Percentiles rank a stretch among this genome's conserved stretches.
phyloP scores from a whole-genome alignment of 108 stramenopile species.

The Cyclotella baltica region DNA sequence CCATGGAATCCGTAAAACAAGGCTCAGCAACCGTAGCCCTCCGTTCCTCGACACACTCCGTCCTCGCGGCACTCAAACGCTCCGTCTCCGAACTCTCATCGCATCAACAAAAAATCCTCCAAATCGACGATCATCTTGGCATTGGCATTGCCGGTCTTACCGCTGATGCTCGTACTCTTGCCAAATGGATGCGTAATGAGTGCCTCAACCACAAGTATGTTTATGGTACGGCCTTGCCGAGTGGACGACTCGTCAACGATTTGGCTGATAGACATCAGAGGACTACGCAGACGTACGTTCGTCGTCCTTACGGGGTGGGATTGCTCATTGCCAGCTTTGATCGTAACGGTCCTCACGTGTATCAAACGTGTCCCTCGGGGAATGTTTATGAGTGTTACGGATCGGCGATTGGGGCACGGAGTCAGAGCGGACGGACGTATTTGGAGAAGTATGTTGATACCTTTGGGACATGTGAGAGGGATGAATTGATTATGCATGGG shows the following conservation, averaged over 20 bases:
- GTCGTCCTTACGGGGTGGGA: constrained; percentile 98
- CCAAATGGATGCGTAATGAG: constrained; percentile 98
- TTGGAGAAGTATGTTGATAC: constrained; percentile 93
- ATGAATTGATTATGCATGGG: constrained; percentile 97
- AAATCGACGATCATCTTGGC: constrained; percentile 98
- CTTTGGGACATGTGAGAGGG: constrained; percentile 62
- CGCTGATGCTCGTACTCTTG: constrained; percentile 95
- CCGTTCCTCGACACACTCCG: constrained; percentile 92
- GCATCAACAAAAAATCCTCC: constrained; percentile 96
- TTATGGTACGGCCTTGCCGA: constrained; percentile 92
- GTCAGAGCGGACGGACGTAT: constrained; percentile 96
- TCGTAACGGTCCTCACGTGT: constrained; percentile 92
- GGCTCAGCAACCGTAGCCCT: constrained; percentile 98
- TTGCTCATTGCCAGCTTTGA: constrained; percentile 90
- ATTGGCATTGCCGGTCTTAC: constrained; percentile 98
- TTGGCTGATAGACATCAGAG: constrained; percentile 98
- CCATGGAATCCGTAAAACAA: constrained; percentile 97
- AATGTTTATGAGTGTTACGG: constrained; percentile 98
- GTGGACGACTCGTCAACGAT: constrained; percentile 90
- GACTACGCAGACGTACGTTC: constrained; percentile 98
- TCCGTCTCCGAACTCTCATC: constrained; percentile 95
- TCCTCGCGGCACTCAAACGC: constrained; percentile 96
- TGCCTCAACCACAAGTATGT: constrained; percentile 98
- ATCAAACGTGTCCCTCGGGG: constrained; percentile 97
- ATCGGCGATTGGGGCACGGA: constrained; percentile 94